Evolutionary conservation across 148 eudicot species (phyloP).

Genomic region (Polygonum aviculare): DNA sequence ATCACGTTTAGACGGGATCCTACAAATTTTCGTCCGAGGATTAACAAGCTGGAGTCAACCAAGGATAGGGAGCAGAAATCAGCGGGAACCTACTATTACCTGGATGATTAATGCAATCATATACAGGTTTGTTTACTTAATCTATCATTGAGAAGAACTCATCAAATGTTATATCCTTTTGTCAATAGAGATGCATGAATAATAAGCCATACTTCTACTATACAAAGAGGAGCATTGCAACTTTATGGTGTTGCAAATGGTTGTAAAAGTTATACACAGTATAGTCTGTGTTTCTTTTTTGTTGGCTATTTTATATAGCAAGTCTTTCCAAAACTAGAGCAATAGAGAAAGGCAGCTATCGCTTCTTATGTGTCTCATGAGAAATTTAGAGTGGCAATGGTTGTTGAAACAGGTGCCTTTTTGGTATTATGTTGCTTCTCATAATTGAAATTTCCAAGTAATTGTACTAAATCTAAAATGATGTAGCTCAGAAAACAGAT

Average conservation of each 20-base stretch:
- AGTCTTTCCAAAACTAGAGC: too few species aligned
- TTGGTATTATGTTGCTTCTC: too few species aligned
- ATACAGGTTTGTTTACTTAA: slow-evolving; percentile 20
- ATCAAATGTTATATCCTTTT: neutral
- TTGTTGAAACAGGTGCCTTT: too few species aligned
- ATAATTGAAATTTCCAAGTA: too few species aligned
- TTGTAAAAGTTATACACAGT: neutral
- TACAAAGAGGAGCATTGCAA: neutral
- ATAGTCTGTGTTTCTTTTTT: too few species aligned
- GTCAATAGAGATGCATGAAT: neutral
- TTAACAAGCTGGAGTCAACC: slow-evolving; percentile 82
- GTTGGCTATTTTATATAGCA: too few species aligned
- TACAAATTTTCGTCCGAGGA: slow-evolving; percentile 79
- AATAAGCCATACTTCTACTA: neutral
- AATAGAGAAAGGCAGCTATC: too few species aligned
- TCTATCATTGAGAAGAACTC: neutral
- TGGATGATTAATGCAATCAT: slow-evolving; percentile 48
- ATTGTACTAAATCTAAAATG: too few species aligned
- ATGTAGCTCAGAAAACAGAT: too few species aligned
- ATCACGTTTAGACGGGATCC: slow-evolving; percentile 95
- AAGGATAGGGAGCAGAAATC: slow-evolving; percentile 95
- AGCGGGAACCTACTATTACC: slow-evolving; percentile 89
- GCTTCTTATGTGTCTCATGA: too few species aligned
- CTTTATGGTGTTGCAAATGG: neutral
- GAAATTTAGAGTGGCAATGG: too few species aligned